Evolutionary conservation across 805 yeast species (phyloP).

Genomic region (Saccharomycodes ludwigii): DNA sequence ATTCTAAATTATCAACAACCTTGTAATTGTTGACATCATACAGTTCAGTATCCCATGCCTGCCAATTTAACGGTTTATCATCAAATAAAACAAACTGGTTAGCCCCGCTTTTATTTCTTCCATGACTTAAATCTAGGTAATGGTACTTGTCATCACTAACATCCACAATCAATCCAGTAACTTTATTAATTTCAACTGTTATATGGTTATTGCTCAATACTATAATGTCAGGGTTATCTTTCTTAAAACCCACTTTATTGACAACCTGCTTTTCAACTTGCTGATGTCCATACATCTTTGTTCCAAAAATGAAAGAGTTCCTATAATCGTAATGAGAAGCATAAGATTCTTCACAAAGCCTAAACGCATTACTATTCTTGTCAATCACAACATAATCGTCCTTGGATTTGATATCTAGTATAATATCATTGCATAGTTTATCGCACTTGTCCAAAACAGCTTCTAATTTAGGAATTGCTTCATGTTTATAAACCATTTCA

Average conservation of each 20-base stretch:
- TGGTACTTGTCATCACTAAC: conserved; percentile 54
- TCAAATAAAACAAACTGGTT: conserved; percentile 75
- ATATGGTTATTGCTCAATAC: conserved; percentile 51
- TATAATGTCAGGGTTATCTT: conserved; percentile 30
- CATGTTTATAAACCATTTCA: conserved; percentile 82
- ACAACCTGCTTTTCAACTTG: too few relatives aligned
- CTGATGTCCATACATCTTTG: too few relatives aligned
- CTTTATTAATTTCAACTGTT: conserved; percentile 38
- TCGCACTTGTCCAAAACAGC: conserved; percentile 42
- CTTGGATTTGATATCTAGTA: conserved; percentile 28
- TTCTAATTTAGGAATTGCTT: conserved; percentile 68
- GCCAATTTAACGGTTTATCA: conserved; percentile 84
- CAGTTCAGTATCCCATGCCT: conserved; percentile 97
- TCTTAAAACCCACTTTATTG: too few relatives aligned
- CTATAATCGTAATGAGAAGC: too few relatives aligned
- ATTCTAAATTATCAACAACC: conserved; percentile 28
- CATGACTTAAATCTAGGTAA: conserved; percentile 45
- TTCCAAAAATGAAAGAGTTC: too few relatives aligned
- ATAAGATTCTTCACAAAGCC: too few relatives aligned
- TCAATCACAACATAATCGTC: background rate
- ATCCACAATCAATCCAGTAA: conserved; percentile 51
- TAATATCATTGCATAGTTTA: conserved; percentile 38
- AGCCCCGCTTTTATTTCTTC: conserved; percentile 51
- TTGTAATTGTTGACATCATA: conserved; percentile 66
- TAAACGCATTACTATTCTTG: too few relatives aligned